These are phyloP conservation scores for Alternaria hordeiaustralica DNA, from an alignment of 2,329 filamentous ascomycete species.

Conservation along the genomic window DNA sequence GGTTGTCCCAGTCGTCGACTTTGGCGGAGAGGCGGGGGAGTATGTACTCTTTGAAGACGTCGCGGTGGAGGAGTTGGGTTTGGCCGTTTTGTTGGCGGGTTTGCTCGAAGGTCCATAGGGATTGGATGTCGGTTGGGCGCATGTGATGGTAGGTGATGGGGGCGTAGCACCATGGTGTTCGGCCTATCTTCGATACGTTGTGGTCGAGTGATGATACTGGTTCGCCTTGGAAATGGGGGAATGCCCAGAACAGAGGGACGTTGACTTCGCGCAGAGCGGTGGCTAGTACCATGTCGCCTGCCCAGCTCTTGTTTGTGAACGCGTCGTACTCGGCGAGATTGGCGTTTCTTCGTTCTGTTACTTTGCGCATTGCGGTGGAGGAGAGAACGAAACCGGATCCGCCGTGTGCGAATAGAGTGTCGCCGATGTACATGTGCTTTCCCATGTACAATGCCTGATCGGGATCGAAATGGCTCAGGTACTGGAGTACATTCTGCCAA, in stretches of 20 bases:
- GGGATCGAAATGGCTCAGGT: constrained; percentile 58
- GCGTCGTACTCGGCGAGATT: constrained; percentile 52
- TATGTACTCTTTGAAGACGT: constrained; percentile 15
- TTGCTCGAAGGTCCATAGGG: constrained; percentile 55
- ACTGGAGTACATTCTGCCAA: constrained; percentile 59
- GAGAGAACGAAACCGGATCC: constrained; percentile 61
- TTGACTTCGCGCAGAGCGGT: constrained; percentile 54
- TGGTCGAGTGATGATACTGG: constrained; percentile 31
- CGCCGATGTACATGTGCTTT: constrained; percentile 59
- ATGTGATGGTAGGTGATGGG: constrained; percentile 58
- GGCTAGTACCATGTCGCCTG: constrained; percentile 58
- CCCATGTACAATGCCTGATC: constrained; percentile 58
- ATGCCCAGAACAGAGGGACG: constrained; percentile 28
- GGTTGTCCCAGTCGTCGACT: constrained; percentile 3
- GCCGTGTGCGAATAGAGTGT: constrained; percentile 60
- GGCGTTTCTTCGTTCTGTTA: constrained; percentile 42
- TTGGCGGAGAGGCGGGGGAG: neutral
- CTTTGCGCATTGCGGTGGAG: constrained; percentile 52
- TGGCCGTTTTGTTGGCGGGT: constrained; percentile 1
- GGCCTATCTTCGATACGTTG: constrained; percentile 23
- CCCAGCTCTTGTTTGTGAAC: constrained; percentile 57
- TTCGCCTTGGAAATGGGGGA: constrained; percentile 30
- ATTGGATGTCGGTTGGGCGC: constrained; percentile 49
- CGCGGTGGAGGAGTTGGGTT: neutral
- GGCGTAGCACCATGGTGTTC: constrained; percentile 57